Percentiles rank a stretch among this genome's conserved stretches.
Evolutionary conservation across 2,329 filamentous ascomycete species (phyloP).

Genomic region (Coniella vitis): DNA sequence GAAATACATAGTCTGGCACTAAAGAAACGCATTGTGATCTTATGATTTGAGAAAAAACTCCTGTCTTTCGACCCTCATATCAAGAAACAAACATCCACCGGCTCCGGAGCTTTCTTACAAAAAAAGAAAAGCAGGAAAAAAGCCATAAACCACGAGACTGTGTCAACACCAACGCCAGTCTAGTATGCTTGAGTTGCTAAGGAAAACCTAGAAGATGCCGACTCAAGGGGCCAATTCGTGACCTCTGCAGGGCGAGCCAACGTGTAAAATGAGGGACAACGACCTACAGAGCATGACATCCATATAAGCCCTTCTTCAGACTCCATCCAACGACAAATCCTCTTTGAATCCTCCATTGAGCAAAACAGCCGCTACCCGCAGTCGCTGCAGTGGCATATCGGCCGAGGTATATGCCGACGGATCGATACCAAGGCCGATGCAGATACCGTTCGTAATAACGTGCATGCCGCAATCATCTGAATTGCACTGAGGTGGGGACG

Average conservation of each 20-base stretch:
- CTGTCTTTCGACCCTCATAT: background rate
- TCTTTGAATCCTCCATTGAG: slow-evolving; percentile 60
- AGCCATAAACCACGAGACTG: background rate
- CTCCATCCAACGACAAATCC: slow-evolving; percentile 44
- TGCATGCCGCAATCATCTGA: slow-evolving; percentile 73
- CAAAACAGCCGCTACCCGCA: slow-evolving; percentile 57
- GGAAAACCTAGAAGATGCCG: no score
- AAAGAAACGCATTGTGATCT: background rate
- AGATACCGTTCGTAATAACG: slow-evolving; percentile 66
- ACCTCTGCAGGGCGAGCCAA: background rate
- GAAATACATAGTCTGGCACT: background rate
- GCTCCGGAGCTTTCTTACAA: no score
- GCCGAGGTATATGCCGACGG: slow-evolving; percentile 41
- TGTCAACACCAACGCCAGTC: background rate
- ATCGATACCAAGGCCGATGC: slow-evolving; percentile 46
- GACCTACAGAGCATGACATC: background rate
- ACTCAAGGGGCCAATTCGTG: background rate
- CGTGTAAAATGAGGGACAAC: background rate
- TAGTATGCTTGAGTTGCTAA: no score
- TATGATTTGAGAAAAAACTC: no score
- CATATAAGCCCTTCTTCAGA: slow-evolving; percentile 22
- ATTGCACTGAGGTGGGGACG: slow-evolving; percentile 55
- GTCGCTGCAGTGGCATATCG: slow-evolving; percentile 54
- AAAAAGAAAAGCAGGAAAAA: background rate
- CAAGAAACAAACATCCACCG: background rate